Conservation (phyloP, 2,329 filamentous ascomycete genomes). For the Aspergillus jensenii region DNA sequence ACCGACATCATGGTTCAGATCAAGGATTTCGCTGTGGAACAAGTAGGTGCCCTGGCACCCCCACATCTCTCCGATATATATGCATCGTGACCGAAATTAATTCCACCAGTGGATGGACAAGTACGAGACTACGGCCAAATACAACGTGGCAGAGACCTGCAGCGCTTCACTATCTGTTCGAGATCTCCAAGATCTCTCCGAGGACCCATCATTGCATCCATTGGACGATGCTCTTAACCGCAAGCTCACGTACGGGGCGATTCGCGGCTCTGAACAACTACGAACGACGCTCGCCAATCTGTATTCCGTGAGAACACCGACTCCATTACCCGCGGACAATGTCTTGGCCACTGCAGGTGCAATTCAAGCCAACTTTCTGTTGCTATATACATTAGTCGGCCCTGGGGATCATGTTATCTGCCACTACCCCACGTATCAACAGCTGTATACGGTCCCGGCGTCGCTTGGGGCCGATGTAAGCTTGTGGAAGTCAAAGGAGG, state of each 20-base stretch:
- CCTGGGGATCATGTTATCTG: constrained; percentile 81
- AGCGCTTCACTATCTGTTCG: constrained; percentile 72
- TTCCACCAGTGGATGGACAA: constrained; percentile 56
- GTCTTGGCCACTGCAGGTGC: constrained; percentile 77
- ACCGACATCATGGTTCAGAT: constrained; percentile 40
- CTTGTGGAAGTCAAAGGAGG: constrained; percentile 68
- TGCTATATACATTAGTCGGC: constrained; percentile 69
- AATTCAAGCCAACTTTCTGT: constrained; percentile 81
- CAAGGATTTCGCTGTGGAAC: constrained; percentile 60
- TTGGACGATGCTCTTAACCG: constrained; percentile 20
- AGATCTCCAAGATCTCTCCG: constrained; percentile 61
- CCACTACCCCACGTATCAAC: constrained; percentile 84
- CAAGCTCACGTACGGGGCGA: constrained; percentile 29
- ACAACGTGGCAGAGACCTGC: constrained; percentile 79
- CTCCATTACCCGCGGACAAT: constrained; percentile 56
- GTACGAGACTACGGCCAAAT: constrained; percentile 52
- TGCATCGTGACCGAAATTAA: constrained; percentile 3
- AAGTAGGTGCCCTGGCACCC: constrained; percentile 46
- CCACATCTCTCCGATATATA: constrained; percentile 5
- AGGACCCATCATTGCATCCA: constrained; percentile 31
- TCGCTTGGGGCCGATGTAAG: constrained; percentile 75
- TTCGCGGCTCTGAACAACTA: constrained; percentile 24
- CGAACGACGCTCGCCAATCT: constrained; percentile 31
- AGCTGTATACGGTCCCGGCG: constrained; percentile 73
- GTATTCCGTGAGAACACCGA: constrained; percentile 51